phyloP scores from a whole-genome alignment of 139 green algal species.

The Coccomyxa sp. region DNA sequence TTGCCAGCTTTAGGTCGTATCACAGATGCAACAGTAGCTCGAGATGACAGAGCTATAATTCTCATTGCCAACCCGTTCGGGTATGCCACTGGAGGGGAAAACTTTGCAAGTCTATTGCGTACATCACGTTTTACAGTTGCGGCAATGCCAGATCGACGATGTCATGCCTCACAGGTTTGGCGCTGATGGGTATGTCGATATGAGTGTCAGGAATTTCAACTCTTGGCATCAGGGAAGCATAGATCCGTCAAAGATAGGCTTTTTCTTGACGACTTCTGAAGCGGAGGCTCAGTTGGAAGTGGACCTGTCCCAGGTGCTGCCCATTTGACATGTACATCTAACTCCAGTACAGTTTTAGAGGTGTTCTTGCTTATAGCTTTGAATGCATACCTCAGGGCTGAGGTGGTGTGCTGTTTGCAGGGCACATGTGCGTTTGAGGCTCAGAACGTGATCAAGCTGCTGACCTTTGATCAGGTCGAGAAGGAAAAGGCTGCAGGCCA shows the following conservation, averaged over 20 bases:
- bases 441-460: conserved; percentile 46
- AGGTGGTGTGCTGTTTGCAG: too few species aligned
- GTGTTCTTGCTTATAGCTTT: too few species aligned
- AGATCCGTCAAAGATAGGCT: conserved; percentile 29
- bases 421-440: conserved; percentile 51
- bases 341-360: too few species aligned
- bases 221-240: conserved; percentile 12
- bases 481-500: conserved; percentile 13
- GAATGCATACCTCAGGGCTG: too few species aligned
- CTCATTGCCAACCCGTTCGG: conserved; percentile 19
- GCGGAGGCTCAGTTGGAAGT: conserved; percentile 52
- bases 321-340: too few species aligned
- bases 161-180: conserved; percentile 8
- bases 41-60: conserved; percentile 14
- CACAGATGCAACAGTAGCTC: conserved; percentile 5
- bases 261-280: conserved; percentile 63
- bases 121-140: too few species aligned
- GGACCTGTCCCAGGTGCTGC: conserved; percentile 31
- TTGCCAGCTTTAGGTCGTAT: neutral
- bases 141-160: neutral
- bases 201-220: conserved; percentile 16
- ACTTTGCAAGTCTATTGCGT: neutral
- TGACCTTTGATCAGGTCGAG: conserved; percentile 44
- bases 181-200: conserved; percentile 14
- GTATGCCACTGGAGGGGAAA: neutral